Evolutionary conservation across 345 rosid genomes (phyloP).

Genomic region (Eutrema japonicum): DNA sequence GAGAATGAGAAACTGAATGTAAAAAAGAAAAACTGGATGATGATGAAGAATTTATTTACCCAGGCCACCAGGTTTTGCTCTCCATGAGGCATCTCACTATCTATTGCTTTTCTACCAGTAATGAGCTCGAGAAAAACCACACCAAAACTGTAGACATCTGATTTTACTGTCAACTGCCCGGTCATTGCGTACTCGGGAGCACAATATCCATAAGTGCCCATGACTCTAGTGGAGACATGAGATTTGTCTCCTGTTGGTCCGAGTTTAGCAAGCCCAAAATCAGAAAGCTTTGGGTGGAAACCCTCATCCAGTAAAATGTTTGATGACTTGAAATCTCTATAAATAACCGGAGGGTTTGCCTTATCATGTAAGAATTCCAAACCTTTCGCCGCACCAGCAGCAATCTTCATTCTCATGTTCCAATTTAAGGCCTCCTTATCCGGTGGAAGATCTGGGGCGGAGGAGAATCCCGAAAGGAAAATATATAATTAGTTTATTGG

Average conservation of each 20-base stretch:
- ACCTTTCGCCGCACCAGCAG: conserved; percentile 98
- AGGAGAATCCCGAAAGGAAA: background rate
- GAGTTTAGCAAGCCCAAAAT: conserved; percentile 96
- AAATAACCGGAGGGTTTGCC: conserved; percentile 96
- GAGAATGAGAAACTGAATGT: background rate
- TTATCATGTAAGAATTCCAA: conserved; percentile 92
- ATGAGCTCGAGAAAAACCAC: conserved; percentile 93
- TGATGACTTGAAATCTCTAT: conserved; percentile 95
- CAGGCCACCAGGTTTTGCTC: conserved; percentile 95
- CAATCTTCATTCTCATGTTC: conserved; percentile 97
- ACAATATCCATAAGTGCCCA: conserved; percentile 99
- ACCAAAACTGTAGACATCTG: conserved; percentile 96
- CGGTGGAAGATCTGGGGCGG: conserved; percentile 73
- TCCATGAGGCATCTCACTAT: conserved; percentile 81
- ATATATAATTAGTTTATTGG: background rate
- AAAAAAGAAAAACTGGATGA: background rate
- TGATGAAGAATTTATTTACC: conserved; percentile 53
- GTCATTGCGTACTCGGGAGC: conserved; percentile 99
- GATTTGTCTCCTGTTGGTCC: conserved; percentile 99
- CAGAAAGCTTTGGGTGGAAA: conserved; percentile 94
- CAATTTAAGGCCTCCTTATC: conserved; percentile 93
- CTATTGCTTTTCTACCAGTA: conserved; percentile 95
- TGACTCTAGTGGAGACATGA: conserved; percentile 97
- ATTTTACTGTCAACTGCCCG: conserved; percentile 92
- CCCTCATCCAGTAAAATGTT: conserved; percentile 91